Conservation (phyloP, 208 protist genomes). For the Histomonas meleagridis region DNA sequence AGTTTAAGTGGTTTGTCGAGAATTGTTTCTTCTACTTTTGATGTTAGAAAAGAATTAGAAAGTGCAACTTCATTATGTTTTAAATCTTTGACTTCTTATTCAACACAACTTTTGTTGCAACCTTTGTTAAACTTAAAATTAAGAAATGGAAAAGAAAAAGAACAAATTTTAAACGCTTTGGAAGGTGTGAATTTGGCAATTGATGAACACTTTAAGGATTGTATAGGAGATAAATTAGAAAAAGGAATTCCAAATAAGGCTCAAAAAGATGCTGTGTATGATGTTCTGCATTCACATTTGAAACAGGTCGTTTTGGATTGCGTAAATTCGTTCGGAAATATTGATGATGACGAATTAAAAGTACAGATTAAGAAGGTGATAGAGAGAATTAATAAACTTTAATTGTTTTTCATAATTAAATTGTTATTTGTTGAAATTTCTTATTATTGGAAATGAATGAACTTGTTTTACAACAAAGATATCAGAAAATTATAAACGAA, state of each 20-base stretch:
- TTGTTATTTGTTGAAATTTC: no score
- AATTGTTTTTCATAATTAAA: no score
- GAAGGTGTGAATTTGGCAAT: not conserved
- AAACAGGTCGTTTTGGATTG: not conserved
- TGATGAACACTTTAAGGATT: not conserved
- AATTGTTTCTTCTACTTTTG: not conserved
- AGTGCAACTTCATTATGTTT: not conserved
- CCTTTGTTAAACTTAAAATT: not conserved
- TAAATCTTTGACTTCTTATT: not conserved
- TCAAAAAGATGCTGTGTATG: not conserved
- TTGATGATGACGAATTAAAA: slow-evolving; percentile 1
- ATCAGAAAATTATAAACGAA: no score
- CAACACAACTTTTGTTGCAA: not conserved
- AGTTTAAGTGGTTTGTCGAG: not conserved
- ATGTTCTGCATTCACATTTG: not conserved
- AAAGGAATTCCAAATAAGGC: not conserved
- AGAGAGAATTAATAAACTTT: not conserved
- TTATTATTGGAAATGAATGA: no score
- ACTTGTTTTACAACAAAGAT: no score
- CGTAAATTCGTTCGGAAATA: not conserved
- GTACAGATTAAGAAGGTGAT: not conserved
- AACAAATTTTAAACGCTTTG: not conserved
- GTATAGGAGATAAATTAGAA: not conserved
- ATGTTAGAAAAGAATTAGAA: not conserved
- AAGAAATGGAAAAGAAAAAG: not conserved